Percentiles rank a stretch among this genome's conserved stretches.
phyloP scores from a whole-genome alignment of 495 filamentous ascomycete genomes.

The Lasiosphaeris hirsuta region DNA sequence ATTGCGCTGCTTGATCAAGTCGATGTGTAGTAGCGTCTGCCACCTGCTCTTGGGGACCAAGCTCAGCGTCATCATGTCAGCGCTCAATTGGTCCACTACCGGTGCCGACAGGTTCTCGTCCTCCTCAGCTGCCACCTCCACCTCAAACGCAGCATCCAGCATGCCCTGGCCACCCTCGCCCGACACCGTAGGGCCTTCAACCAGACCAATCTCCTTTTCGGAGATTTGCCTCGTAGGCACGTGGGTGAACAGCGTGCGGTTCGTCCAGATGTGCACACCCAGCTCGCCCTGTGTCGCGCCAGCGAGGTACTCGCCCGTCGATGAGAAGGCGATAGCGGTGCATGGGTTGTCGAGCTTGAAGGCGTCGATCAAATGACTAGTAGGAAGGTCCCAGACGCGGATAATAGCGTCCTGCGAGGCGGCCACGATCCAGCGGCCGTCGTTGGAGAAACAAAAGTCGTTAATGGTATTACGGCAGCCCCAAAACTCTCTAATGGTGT shows the following conservation, averaged over 20 bases:
- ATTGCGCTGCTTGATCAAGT: slow-evolving; percentile 87
- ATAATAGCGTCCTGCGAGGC: slow-evolving; percentile 79
- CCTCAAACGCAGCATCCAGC: slow-evolving; percentile 65
- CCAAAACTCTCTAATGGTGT: slow-evolving; percentile 89
- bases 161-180: slow-evolving; percentile 71
- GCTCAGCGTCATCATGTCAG: slow-evolving; percentile 80
- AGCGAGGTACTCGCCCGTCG: slow-evolving; percentile 87
- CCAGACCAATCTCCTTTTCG: slow-evolving; percentile 63
- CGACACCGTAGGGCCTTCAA: slow-evolving; percentile 68
- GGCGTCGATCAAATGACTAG: slow-evolving; percentile 88
- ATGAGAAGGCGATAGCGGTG: slow-evolving; percentile 80
- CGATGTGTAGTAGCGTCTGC: slow-evolving; percentile 90
- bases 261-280: slow-evolving; percentile 94
- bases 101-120: slow-evolving; percentile 46
- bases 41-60: slow-evolving; percentile 84
- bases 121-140: slow-evolving; percentile 42
- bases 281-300: slow-evolving; percentile 78
- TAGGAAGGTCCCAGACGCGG: slow-evolving; percentile 93
- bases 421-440: slow-evolving; percentile 91
- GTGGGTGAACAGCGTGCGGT: slow-evolving; percentile 83
- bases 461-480: slow-evolving; percentile 76
- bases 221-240: slow-evolving; percentile 78
- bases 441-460: slow-evolving; percentile 87
- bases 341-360: slow-evolving; percentile 72
- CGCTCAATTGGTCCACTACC: slow-evolving; percentile 68